Percentiles rank a stretch among this genome's conserved stretches.
These are phyloP conservation scores for Aspergillus kassunensis DNA, from an alignment of 495 filamentous ascomycete genomes.

Conservation along the genomic window DNA sequence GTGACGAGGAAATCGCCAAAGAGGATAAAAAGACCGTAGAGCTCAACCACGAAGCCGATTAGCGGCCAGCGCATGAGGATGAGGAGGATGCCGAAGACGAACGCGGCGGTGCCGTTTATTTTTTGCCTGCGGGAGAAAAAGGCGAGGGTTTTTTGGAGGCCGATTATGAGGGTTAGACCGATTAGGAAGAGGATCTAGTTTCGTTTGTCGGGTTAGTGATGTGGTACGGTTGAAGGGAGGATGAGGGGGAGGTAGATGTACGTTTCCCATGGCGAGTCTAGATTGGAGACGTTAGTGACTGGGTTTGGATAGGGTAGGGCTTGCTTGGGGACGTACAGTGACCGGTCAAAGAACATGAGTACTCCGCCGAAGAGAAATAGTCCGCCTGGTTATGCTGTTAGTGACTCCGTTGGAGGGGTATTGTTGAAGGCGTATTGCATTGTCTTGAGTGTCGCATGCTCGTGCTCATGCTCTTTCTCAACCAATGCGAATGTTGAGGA, in stretches of 20 bases:
- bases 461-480: no score
- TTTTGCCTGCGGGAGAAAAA: conserved; percentile 96
- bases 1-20: conserved; percentile 97
- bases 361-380: conserved; percentile 93
- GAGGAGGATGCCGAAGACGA: conserved; percentile 75
- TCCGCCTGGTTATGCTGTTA: conserved; percentile 54
- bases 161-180: conserved; percentile 92
- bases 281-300: conserved; percentile 3
- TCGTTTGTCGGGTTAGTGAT: conserved; percentile 11
- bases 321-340: conserved; percentile 57
- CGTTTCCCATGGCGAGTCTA: conserved; percentile 86
- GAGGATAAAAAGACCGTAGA: conserved; percentile 87
- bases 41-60: conserved; percentile 82
- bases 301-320: neutral
- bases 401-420: neutral
- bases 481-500: neutral
- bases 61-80: conserved; percentile 88
- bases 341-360: conserved; percentile 93
- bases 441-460: neutral
- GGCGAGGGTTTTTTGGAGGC: conserved; percentile 78
- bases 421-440: conserved; percentile 3
- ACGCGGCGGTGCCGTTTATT: conserved; percentile 84
- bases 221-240: conserved; percentile 2
- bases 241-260: conserved; percentile 27
- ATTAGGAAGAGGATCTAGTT: conserved; percentile 92